Evolutionary conservation across 805 yeast species (phyloP).

Genomic region (Candida ascalaphidarum): DNA sequence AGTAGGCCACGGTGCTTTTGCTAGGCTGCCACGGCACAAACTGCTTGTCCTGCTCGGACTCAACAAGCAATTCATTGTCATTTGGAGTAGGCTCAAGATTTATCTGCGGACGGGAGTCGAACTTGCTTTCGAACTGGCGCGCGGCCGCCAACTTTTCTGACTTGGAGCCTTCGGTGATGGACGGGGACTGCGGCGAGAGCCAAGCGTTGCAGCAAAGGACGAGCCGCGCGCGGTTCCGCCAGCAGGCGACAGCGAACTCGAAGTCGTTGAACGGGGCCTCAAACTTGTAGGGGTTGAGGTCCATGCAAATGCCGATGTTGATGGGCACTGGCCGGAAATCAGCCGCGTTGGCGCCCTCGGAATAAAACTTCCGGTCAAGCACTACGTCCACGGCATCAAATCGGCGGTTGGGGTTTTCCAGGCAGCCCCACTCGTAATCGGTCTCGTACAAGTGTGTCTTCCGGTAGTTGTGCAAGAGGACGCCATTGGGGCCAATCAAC

Average conservation of each 20-base stretch:
- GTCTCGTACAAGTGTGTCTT: constrained; percentile 72
- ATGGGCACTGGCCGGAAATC: constrained; percentile 15
- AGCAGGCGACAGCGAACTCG: constrained; percentile 59
- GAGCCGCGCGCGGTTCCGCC: constrained; percentile 39
- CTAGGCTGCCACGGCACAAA: constrained; percentile 32
- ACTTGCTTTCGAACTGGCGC: neutral
- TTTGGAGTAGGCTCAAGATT: too few species aligned
- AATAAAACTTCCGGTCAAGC: constrained; percentile 13
- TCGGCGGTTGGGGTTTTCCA: constrained; percentile 50
- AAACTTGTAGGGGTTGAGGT: constrained; percentile 79
- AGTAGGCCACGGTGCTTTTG: constrained; percentile 51
- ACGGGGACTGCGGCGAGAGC: constrained; percentile 50
- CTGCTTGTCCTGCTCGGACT: too few species aligned
- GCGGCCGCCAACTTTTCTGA: too few species aligned
- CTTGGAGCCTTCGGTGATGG: constrained; percentile 12
- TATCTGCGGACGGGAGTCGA: too few species aligned
- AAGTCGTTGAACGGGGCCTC: constrained; percentile 66
- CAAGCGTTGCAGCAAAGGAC: constrained; percentile 83
- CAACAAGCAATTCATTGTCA: too few species aligned
- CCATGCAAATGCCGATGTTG: constrained; percentile 89
- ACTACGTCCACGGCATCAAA: constrained; percentile 44
- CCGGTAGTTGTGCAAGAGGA: constrained; percentile 55
- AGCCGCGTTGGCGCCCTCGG: constrained; percentile 13
- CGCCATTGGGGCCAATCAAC: constrained; percentile 53
- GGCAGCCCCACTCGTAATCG: constrained; percentile 75